Evolutionary conservation across 2,329 filamentous ascomycete genomes (phyloP).

Genomic region (Seiridium unicorne): DNA sequence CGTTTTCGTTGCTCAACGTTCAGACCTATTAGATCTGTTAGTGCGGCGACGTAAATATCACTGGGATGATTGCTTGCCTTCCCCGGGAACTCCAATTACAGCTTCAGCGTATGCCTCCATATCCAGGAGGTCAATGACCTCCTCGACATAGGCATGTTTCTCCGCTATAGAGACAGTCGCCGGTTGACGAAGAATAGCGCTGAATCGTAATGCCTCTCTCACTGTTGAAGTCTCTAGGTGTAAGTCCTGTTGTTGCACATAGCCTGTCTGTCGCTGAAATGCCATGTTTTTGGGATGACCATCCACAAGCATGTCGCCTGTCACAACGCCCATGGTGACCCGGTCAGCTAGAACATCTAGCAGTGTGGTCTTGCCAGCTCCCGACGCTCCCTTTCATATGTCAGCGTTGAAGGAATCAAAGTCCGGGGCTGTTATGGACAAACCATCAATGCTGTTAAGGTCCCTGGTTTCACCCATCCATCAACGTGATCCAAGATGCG

Average conservation of each 20-base stretch:
- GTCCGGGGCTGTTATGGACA: background rate
- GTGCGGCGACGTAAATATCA: background rate
- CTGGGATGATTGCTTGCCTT: slow-evolving; percentile 37
- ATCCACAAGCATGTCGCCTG: slow-evolving; percentile 74
- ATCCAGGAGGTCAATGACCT: slow-evolving; percentile 66
- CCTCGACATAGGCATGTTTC: slow-evolving; percentile 64
- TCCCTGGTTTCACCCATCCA: slow-evolving; percentile 92
- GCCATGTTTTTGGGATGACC: slow-evolving; percentile 69
- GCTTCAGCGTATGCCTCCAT: slow-evolving; percentile 68
- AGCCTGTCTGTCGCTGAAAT: slow-evolving; percentile 90
- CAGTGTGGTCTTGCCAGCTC: slow-evolving; percentile 92
- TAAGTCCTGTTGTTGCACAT: slow-evolving; percentile 90
- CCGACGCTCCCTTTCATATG: slow-evolving; percentile 62
- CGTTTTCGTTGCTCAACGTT: slow-evolving; percentile 46
- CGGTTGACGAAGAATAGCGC: slow-evolving; percentile 63
- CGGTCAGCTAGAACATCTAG: slow-evolving; percentile 83
- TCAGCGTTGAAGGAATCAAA: background rate
- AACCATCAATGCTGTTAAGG: slow-evolving; percentile 79
- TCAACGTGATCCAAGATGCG: slow-evolving; percentile 83
- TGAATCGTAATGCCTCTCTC: slow-evolving; percentile 39
- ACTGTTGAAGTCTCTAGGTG: slow-evolving; percentile 50
- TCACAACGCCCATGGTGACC: slow-evolving; percentile 84
- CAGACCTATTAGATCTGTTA: slow-evolving; percentile 33
- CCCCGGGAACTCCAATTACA: slow-evolving; percentile 59
- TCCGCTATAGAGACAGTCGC: slow-evolving; percentile 54